phyloP scores from a whole-genome alignment of 140 eudicot genomes.

The Stevia rebaudiana region DNA sequence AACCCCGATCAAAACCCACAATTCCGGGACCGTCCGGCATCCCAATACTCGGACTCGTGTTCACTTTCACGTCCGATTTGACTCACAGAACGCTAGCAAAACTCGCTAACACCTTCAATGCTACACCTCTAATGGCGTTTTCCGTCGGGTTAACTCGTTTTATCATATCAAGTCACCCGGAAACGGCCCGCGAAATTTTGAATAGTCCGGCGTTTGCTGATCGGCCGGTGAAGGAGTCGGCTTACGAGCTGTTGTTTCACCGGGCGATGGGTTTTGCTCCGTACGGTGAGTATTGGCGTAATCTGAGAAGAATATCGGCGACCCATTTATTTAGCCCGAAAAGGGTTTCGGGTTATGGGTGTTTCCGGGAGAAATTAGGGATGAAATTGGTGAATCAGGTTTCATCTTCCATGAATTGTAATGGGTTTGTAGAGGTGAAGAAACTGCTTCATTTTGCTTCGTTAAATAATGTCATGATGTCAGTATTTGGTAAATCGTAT shows the following conservation, averaged over 20 bases:
- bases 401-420: conserved; percentile 26
- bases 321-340: conserved; percentile 70
- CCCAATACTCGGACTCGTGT: conserved; percentile 57
- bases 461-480: conserved; percentile 84
- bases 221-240: conserved; percentile 86
- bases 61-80: conserved; percentile 37
- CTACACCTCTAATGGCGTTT: conserved; percentile 61
- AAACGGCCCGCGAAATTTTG: conserved; percentile 63
- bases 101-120: conserved; percentile 34
- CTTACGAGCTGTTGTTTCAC: conserved; percentile 70
- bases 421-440: conserved; percentile 62
- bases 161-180: conserved; percentile 63
- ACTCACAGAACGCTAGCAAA: conserved; percentile 49
- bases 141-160: conserved; percentile 85
- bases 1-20: conserved; percentile 31
- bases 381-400: conserved; percentile 43
- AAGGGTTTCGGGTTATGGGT: conserved; percentile 37
- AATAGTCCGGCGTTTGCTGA: conserved; percentile 73
- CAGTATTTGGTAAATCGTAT: conserved; percentile 63
- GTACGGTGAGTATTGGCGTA: conserved; percentile 91
- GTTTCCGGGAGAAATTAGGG: conserved; percentile 49
- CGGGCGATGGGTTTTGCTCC: conserved; percentile 97
- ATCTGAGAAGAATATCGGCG: conserved; percentile 63
- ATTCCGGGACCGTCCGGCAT: conserved; percentile 86
- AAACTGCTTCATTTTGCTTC: conserved; percentile 71